Conservation (phyloP, 441 rosid genomes). For the Erodium moschatum region DNA sequence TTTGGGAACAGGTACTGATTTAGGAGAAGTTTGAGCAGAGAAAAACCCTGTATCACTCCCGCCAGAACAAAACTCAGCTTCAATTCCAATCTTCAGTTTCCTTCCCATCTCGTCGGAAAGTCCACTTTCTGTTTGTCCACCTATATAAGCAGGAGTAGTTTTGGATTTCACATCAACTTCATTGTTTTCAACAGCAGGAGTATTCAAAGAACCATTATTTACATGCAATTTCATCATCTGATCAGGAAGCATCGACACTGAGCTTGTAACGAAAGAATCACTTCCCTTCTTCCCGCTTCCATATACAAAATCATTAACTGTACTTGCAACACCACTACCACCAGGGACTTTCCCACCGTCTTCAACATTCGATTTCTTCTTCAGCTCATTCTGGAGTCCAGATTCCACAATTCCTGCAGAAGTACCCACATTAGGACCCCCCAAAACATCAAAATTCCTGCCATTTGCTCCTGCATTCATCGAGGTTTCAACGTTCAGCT, state of each 20-base stretch:
- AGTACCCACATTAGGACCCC: constrained; percentile 22
- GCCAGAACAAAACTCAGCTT: constrained; percentile 24
- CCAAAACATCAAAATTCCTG: too few species aligned
- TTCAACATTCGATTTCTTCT: constrained; percentile 40
- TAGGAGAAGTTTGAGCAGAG: constrained; percentile 23
- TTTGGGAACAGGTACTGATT: constrained; percentile 17
- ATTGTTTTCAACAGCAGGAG: constrained; percentile 16
- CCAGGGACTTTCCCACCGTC: constrained; percentile 1
- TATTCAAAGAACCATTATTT: constrained; percentile 25
- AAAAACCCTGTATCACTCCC: constrained; percentile 21
- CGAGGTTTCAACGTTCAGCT: constrained; percentile 38
- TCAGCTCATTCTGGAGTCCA: constrained; percentile 40
- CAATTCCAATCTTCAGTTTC: constrained; percentile 42
- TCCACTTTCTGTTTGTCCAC: too few species aligned
- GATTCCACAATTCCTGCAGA: background rate
- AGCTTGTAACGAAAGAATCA: constrained; percentile 23
- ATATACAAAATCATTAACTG: constrained; percentile 13
- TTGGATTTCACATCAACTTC: constrained; percentile 16
- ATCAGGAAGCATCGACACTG: constrained; percentile 29
- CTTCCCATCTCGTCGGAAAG: constrained; percentile 44
- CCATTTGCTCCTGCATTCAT: constrained; percentile 22
- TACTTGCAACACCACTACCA: background rate
- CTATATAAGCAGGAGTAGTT: background rate
- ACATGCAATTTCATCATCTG: constrained; percentile 43
- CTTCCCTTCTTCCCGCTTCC: constrained; percentile 16